Evolutionary conservation across 1,284 basidiomycete genomes (phyloP).

Genomic region (Naganishia albida): DNA sequence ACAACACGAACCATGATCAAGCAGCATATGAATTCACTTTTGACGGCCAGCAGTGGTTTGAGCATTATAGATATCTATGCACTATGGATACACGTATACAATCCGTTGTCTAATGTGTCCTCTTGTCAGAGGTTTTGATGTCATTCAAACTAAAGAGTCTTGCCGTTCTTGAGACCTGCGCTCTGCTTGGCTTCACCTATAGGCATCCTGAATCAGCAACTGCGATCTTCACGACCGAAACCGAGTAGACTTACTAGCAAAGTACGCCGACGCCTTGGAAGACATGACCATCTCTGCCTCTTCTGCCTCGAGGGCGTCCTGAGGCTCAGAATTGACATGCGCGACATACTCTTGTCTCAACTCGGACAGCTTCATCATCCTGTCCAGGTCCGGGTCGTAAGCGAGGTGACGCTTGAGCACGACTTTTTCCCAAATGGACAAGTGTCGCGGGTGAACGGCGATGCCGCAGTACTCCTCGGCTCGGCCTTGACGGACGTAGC

Average conservation of each 20-base stretch:
- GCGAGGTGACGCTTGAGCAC: slow-evolving; percentile 57
- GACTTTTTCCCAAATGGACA: slow-evolving; percentile 56
- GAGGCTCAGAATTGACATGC: slow-evolving; percentile 27
- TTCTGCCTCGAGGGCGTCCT: slow-evolving; percentile 29
- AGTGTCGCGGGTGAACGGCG: slow-evolving; percentile 59
- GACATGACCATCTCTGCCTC: slow-evolving; percentile 33
- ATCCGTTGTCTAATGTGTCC: background rate
- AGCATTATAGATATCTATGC: slow-evolving; percentile 8
- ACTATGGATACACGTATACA: slow-evolving; percentile 29
- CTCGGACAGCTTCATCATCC: slow-evolving; percentile 57
- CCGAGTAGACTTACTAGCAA: slow-evolving; percentile 36
- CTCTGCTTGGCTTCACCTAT: slow-evolving; percentile 22
- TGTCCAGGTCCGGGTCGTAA: slow-evolving; percentile 59
- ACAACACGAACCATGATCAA: background rate
- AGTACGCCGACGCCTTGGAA: slow-evolving; percentile 39
- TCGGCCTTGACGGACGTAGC: slow-evolving; percentile 57
- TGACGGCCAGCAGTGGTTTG: background rate
- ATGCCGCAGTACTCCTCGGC: slow-evolving; percentile 60
- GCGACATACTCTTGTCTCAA: slow-evolving; percentile 55
- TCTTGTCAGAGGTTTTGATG: background rate
- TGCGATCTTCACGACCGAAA: background rate
- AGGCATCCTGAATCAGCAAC: background rate
- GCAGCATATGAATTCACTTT: background rate
- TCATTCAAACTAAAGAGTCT: slow-evolving; percentile 3
- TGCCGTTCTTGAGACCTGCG: slow-evolving; percentile 9